Evolutionary conservation across 2,329 filamentous ascomycete genomes (phyloP).

Genomic region (Calonectria pauciramosa): DNA sequence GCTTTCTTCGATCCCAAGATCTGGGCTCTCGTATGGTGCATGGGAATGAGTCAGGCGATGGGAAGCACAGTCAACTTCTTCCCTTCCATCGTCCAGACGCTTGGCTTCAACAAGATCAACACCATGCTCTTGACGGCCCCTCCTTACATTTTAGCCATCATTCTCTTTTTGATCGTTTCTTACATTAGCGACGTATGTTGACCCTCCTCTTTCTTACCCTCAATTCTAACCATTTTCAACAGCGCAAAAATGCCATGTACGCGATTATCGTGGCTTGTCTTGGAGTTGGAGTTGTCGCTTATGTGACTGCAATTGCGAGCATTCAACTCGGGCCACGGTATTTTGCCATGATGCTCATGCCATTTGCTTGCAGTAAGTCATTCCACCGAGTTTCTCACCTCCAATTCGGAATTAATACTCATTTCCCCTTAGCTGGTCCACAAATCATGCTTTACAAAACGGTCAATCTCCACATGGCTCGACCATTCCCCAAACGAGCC

Average conservation of each 20-base stretch:
- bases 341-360: conserved; percentile 58
- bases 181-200: not conserved
- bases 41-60: conserved; percentile 53
- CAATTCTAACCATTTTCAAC: not conserved
- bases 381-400: not conserved
- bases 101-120: conserved; percentile 71
- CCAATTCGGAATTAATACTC: not conserved
- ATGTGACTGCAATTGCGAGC: conserved; percentile 54
- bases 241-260: conserved; percentile 51
- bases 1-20: conserved; percentile 71
- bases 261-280: conserved; percentile 53
- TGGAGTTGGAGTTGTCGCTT: conserved; percentile 50
- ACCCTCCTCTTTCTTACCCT: no score
- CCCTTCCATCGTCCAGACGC: conserved; percentile 58
- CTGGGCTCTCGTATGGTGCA: conserved; percentile 64
- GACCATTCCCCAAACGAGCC: conserved; percentile 57
- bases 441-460: conserved; percentile 58
- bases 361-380: conserved; percentile 30
- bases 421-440: conserved; percentile 48
- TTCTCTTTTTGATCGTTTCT: not conserved
- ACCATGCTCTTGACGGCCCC: conserved; percentile 75
- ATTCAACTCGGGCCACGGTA: conserved; percentile 55
- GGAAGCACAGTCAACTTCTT: conserved; percentile 51
- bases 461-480: conserved; percentile 56
- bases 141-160: conserved; percentile 68